Evolutionary conservation across 192 early-diverging fungal species (phyloP).

Genomic region (Geranomyces variabilis): DNA sequence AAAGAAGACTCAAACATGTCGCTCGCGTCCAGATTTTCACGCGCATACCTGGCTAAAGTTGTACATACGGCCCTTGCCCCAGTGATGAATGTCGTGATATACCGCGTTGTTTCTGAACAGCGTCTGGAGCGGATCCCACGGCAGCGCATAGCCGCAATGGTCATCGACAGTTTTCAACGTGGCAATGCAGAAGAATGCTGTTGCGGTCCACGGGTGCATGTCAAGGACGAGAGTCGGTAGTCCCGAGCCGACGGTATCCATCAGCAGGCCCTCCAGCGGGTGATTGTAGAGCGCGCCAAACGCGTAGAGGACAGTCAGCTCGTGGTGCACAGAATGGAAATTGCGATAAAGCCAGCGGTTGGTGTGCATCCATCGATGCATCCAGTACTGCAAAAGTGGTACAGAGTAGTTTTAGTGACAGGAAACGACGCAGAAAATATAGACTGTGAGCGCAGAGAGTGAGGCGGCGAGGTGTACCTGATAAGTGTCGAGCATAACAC

Average conservation of each 20-base stretch:
- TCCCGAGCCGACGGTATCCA: constrained; percentile 72
- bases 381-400: constrained; percentile 63
- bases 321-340: constrained; percentile 77
- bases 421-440: no score
- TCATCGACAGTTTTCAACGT: constrained; percentile 85
- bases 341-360: constrained; percentile 72
- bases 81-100: constrained; percentile 66
- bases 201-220: constrained; percentile 69
- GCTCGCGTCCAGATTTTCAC: neutral
- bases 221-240: constrained; percentile 65
- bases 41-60: constrained; percentile 51
- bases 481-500: constrained; percentile 50
- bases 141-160: constrained; percentile 78
- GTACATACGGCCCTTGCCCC: constrained; percentile 57
- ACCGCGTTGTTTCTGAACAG: constrained; percentile 74
- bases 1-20: no score
- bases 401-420: no score
- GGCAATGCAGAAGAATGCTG: constrained; percentile 72
- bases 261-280: constrained; percentile 74
- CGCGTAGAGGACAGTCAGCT: constrained; percentile 75
- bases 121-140: constrained; percentile 71
- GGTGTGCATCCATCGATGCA: constrained; percentile 73
- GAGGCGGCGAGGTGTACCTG: constrained; percentile 31
- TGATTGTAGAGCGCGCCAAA: constrained; percentile 86
- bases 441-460: neutral